Base-by-base conservation (phyloP, 805 yeast genomes). In the Suhomyces prunicola region DNA sequence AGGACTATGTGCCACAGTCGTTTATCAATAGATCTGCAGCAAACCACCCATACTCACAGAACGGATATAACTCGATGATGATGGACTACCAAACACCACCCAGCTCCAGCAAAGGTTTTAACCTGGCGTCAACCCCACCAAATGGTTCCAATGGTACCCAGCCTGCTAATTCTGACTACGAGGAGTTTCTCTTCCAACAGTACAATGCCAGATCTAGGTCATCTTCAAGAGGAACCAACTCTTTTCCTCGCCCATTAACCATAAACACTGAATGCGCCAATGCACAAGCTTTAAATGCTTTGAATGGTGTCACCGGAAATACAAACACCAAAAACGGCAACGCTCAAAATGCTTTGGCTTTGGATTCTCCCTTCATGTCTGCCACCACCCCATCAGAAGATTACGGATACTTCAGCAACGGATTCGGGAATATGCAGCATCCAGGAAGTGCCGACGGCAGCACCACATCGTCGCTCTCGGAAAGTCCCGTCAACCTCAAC, bases 281-380 rank as follows among this genome's bases (percentile, higher is more conserved):
- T 52, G 50, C 58, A 19, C 69, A 66, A 50, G 63, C 69, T 8
- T 57, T 62, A 48, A 62, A 64, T 48, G 55, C 62, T 9, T 53
- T 62, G 50, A 62, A 60, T 44, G 70, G 67, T 27, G 51, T 51
- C 50, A 48, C 47, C 44, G 39, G 19, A n/a, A 36, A 51, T 10
- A 29, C 33, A 3, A 45, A 52, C 8, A 27, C 50, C 6, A 31
- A 31, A 33, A 6, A 27, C 13, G 27, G 33, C 42, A 45, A 31
- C n/a, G 9, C n/a, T 19, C 27, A 15, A 10, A 50, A 40, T 24
- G 56, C 54, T 4, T 55, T 57, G 45, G 48, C 70, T 6, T 66
- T 74, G 50, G 76, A 74, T 50, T 71, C 77, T 6, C 80, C 79
- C 22, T 75, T 75, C 55, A 68, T 71, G 66, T 70, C 76, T 12